Evolutionary conservation across 2,329 filamentous ascomycete species (phyloP).

Genomic region (Colletotrichum sublineola): DNA sequence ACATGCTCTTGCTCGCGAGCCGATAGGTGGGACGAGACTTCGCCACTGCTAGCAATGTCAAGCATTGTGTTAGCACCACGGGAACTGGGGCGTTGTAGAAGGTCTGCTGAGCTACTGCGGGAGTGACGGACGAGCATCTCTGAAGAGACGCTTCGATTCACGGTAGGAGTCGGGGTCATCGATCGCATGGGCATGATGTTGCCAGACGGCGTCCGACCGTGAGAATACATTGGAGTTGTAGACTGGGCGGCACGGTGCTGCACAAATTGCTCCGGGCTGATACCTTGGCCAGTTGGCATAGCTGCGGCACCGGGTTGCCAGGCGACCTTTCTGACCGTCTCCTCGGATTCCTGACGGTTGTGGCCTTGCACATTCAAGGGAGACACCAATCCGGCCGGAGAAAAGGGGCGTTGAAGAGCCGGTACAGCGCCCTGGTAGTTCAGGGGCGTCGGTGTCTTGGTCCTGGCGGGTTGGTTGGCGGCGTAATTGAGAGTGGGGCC

Average conservation of each 20-base stretch:
- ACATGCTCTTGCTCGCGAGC: constrained; percentile 91
- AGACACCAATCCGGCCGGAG: constrained; percentile 47
- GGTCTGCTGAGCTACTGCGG: constrained; percentile 61
- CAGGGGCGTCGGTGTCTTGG: constrained; percentile 49
- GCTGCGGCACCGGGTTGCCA: constrained; percentile 82
- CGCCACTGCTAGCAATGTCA: constrained; percentile 58
- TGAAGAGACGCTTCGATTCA: constrained; percentile 56
- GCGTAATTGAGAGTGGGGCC: constrained; percentile 83
- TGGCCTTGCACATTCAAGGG: constrained; percentile 51
- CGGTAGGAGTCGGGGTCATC: constrained; percentile 59
- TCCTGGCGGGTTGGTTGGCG: constrained; percentile 51
- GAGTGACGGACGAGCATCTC: constrained; percentile 59
- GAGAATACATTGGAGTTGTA: constrained; percentile 36
- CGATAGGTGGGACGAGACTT: constrained; percentile 72
- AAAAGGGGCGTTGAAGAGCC: constrained; percentile 49
- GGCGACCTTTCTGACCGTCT: constrained; percentile 74
- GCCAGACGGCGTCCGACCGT: constrained; percentile 67
- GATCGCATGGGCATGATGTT: constrained; percentile 58
- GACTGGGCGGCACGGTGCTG: constrained; percentile 77
- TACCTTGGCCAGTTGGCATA: constrained; percentile 56
- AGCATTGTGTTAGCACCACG: constrained; percentile 68
- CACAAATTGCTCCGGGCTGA: constrained; percentile 87
- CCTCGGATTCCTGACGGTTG: constrained; percentile 62
- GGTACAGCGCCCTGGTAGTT: constrained; percentile 44
- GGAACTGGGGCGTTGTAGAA: constrained; percentile 68